Base-by-base conservation (phyloP, 352 stramenopile species). In the Globisporangium canariense region DNA sequence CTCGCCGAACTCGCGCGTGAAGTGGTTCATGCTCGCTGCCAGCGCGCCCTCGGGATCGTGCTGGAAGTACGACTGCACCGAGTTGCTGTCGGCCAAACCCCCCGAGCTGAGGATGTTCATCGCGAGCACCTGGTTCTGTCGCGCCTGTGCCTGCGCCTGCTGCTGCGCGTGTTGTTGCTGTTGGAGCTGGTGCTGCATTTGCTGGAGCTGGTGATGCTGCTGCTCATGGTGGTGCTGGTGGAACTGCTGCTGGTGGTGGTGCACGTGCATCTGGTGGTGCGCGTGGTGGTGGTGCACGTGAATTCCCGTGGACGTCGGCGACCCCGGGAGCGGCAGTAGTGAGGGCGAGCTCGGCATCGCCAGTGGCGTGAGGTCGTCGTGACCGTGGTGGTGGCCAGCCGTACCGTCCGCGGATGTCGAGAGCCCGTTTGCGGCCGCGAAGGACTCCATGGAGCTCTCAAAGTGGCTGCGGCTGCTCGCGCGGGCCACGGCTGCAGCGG, bases 1-100 rank as follows among this genome's bases (percentile, higher is more conserved):
- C 40, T 84, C 74, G 30, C 58, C 60, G 58, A 85, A 84, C 30
- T 87, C 77, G 20, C 62, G 57, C 49, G 56, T 47, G 36, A 68
- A 68, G 47, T 55, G 58, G 45, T 32, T 65, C 40, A 62, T 43
- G 40, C 49, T 68, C 25, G 57, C 54, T 0, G 49, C 43, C 5
- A 58, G 54, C 36, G 60, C 54, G 8, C 43, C 38, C 13, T 68
- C 66, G 22, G 55, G 36, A 11, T 81, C 74, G 46, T 65, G 69
- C 54, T 79, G 70, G 49, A 83, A 86, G 30, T 86, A 86, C 18
- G 70, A 64, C 34, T 80, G 70, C 25, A 83, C 61, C 14, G 60
- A 51, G 47, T 40, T 47, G 18, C 41, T 61, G 54, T 71, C 66
- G 9, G 54, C 13, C 30, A 70, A 53, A 2, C 16, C 32, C 16